phyloP scores from a whole-genome alignment of 305 asterid species.

The Monarda citriodora region DNA sequence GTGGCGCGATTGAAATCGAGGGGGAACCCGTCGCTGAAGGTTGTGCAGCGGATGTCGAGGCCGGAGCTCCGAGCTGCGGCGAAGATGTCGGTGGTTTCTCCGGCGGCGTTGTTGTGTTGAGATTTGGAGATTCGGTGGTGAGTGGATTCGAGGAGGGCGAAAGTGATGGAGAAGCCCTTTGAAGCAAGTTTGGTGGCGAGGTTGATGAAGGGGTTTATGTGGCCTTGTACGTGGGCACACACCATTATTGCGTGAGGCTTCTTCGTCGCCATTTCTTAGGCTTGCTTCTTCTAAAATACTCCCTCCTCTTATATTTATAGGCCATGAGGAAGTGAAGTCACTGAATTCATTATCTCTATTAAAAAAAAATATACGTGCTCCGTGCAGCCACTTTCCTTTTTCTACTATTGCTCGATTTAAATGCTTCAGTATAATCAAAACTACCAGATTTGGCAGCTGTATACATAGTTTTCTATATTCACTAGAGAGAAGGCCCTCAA shows the following conservation, averaged over 20 bases:
- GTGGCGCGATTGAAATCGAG: constrained; percentile 36
- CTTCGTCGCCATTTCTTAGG: constrained; percentile 8
- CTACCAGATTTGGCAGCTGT: too few relatives aligned
- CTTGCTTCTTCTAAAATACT: too few relatives aligned
- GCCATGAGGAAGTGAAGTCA: too few relatives aligned
- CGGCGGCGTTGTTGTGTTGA: constrained; percentile 13
- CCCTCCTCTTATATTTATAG: too few relatives aligned
- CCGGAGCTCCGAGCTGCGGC: constrained; percentile 46
- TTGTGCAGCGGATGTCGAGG: constrained; percentile 54
- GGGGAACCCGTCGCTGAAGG: constrained; percentile 56
- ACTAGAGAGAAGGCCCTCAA: too few relatives aligned
- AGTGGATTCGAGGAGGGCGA: constrained; percentile 49
- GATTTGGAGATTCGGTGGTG: constrained; percentile 58
- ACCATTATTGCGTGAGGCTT: constrained; percentile 49
- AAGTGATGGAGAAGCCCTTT: constrained; percentile 51
- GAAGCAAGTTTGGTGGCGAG: constrained; percentile 60
- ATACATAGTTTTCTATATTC: too few relatives aligned
- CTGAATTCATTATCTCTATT: too few relatives aligned
- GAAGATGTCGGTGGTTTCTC: constrained; percentile 38
- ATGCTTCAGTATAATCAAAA: too few relatives aligned
- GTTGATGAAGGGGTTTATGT: constrained; percentile 38
- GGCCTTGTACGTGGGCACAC: constrained; percentile 40
- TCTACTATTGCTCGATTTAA: too few relatives aligned
- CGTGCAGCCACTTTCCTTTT: too few relatives aligned
- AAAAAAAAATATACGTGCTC: too few relatives aligned